Base-by-base conservation (phyloP, 2,329 filamentous ascomycete genomes). In the Metarhizium rileyi region DNA sequence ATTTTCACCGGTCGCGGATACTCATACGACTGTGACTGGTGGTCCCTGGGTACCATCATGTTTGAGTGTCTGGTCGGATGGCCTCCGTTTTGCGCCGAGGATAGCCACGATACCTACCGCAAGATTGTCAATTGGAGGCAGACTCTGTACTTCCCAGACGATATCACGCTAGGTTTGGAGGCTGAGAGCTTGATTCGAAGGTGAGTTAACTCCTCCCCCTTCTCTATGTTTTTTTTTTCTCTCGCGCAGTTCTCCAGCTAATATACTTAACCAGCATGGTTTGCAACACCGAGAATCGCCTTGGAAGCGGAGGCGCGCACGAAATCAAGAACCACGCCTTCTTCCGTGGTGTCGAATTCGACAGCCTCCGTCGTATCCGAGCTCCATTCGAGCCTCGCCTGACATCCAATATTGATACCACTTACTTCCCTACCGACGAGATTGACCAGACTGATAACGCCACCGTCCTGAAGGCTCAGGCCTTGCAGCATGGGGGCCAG, bases 101-200 rank as follows among this genome's bases (percentile, higher is more conserved):
- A 97, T 65, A 87, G 90, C 53, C 91, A 95, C 64, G 93, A 97
- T 67, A 97, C 93, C 1, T 98, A 98, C 71, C 86, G 91, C 58
- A 98, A 98, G 78, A 98, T 98, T 67, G 90, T 98, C 61, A 95
- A 96, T 72, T 98, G 93, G 93, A 84, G 88, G 50, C 86, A 95
- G 63, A 90, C 91, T 52, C 73, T 98, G 44, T 95, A 95, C 69
- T 97, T 98, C 75, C 93, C 93, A 0, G 90, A 95, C 53, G 93
- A 98, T 67, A 87, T 96, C 61, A 86, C 88, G 53, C 76, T 98
- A 30, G 89, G 89, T 40, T 78, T 79, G 1, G 90, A 96, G 63
- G 90, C 93, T 0, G 91, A 97, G 70, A 86, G 91, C 62, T 77
- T 97, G 63, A 94, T 97, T 59, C 78, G 90, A 75, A 89, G 85